Base-by-base conservation (phyloP, 1,284 basidiomycete genomes). In the Pholiota adiposa region DNA sequence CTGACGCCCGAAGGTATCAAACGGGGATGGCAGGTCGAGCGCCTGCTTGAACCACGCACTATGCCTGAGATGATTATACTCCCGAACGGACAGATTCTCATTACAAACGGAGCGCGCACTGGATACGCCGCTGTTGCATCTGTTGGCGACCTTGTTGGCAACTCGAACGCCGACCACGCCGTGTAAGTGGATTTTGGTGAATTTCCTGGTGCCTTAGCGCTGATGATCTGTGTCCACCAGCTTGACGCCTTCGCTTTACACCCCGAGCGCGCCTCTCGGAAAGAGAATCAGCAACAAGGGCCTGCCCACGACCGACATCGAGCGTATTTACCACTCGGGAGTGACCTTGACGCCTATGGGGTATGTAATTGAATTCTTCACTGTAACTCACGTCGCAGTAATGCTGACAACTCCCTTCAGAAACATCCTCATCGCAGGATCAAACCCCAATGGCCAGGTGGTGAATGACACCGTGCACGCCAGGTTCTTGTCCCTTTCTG, bases 11-110 rank as follows among this genome's bases (percentile, higher is more conserved):
- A 68, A 9, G 79, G 79, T 0, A 79, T 81, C 52, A 60, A 64
- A 43, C 58, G 67, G 40, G 78, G 77, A 4, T 80, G 79, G 79
- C 51, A 70, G 23, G 69, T 76, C 5, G 77, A 79, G 57, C 61
- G 66, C 14, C 74, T 80, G 72, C 71, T 76, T 0, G 69, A 70
- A 25, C 63, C 71, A 19, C 67, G 81, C 23, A 76, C 77, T 16
- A 84, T 85, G 82, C 77, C 77, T 3, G 79, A 82, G 63, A 72
- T 79, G 52, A 68, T 87, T n/a, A 75, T 85, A 27, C 70, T 84
- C 25, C 85, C 85, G 1, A 82, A 83, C 62, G 84, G 84, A 1
- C 75, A 81, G 65, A 67, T 84, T 1, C 65, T 85, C 34, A 78
- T 85, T 60, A 73, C 76, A 41, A 84, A 83, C 66, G 83, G 80